Evolutionary conservation across 306 rosid species (phyloP).

Genomic region (Pueraria montana): DNA sequence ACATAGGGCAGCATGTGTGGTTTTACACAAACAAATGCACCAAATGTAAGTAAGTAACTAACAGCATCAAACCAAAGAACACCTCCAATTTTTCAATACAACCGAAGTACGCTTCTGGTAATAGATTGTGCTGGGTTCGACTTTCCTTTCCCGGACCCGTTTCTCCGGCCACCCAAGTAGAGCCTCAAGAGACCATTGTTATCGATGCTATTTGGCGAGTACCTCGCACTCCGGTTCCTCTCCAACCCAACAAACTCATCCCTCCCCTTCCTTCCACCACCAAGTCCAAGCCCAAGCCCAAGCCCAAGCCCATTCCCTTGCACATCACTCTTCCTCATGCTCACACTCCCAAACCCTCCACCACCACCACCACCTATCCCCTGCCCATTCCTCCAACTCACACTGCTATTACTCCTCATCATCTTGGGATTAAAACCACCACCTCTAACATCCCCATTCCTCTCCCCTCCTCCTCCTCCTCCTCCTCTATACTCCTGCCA

Average conservation of each 20-base stretch:
- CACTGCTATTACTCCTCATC: slow-evolving; percentile 87
- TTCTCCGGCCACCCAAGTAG: slow-evolving; percentile 83
- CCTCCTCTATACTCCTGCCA: slow-evolving; percentile 85
- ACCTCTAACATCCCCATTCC: slow-evolving; percentile 65
- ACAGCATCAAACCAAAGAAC: slow-evolving; percentile 70
- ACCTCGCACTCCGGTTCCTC: slow-evolving; percentile 86
- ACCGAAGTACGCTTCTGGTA: slow-evolving; percentile 91
- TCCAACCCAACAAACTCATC: slow-evolving; percentile 84
- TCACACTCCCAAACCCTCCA: slow-evolving; percentile 53
- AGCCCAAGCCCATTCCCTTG: slow-evolving; percentile 53
- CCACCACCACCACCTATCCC: slow-evolving; percentile 33
- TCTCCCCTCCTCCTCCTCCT: slow-evolving; percentile 49
- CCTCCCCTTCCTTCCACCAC: slow-evolving; percentile 62
- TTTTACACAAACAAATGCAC: slow-evolving; percentile 78
- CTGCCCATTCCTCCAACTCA: slow-evolving; percentile 88
- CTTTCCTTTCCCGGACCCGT: slow-evolving; percentile 70
- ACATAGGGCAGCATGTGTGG: slow-evolving; percentile 72
- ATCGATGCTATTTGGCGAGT: slow-evolving; percentile 71
- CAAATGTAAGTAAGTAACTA: slow-evolving; percentile 51
- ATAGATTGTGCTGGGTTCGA: slow-evolving; percentile 92
- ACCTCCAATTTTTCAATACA: slow-evolving; percentile 76
- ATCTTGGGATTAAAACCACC: slow-evolving; percentile 71
- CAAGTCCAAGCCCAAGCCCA: neutral
- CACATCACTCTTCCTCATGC: slow-evolving; percentile 70
- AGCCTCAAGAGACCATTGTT: slow-evolving; percentile 79